Conservation (phyloP, 2,329 filamentous ascomycete genomes). For the Chrysosporium keratinophilum region DNA sequence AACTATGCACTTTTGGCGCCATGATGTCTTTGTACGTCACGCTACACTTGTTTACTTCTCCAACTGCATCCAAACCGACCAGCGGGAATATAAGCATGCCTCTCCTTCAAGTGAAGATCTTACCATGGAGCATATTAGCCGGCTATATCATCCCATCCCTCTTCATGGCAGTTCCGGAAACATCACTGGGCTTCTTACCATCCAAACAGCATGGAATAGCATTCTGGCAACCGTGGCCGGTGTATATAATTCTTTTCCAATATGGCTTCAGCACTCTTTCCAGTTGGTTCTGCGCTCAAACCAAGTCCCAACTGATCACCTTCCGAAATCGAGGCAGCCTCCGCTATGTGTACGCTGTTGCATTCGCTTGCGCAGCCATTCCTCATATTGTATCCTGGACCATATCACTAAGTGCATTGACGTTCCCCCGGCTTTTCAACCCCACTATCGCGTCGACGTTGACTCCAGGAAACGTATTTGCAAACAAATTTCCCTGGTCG, state of each 20-base stretch:
- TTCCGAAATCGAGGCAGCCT: conserved; percentile 24
- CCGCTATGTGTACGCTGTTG: conserved; percentile 34
- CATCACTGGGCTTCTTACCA: conserved; percentile 29
- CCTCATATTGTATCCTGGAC: conserved; percentile 35
- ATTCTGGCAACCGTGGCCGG: conserved; percentile 43
- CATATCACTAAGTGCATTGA: conserved; percentile 33
- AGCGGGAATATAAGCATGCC: conserved; percentile 27
- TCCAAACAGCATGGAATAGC: conserved; percentile 41
- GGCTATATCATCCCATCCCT: conserved; percentile 39
- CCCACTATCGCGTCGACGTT: conserved; percentile 26
- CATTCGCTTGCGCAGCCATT: conserved; percentile 31
- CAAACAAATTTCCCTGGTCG: conserved; percentile 27
- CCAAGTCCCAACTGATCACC: too few species aligned
- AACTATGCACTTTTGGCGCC: conserved; percentile 38
- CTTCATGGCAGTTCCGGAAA: conserved; percentile 37
- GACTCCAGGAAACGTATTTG: conserved; percentile 33
- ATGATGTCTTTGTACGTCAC: conserved; percentile 36
- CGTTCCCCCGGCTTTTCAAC: conserved; percentile 29
- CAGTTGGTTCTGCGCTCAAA: conserved; percentile 14
- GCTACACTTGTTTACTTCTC: conserved; percentile 36
- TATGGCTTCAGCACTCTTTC: conserved; percentile 21
- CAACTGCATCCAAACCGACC: conserved; percentile 29
- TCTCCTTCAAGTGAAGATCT: conserved; percentile 25
- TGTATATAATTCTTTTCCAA: conserved; percentile 35
- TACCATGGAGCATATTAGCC: conserved; percentile 35